Base-by-base conservation (phyloP, 805 yeast genomes). In the Cyberlindnera bimundalis region DNA sequence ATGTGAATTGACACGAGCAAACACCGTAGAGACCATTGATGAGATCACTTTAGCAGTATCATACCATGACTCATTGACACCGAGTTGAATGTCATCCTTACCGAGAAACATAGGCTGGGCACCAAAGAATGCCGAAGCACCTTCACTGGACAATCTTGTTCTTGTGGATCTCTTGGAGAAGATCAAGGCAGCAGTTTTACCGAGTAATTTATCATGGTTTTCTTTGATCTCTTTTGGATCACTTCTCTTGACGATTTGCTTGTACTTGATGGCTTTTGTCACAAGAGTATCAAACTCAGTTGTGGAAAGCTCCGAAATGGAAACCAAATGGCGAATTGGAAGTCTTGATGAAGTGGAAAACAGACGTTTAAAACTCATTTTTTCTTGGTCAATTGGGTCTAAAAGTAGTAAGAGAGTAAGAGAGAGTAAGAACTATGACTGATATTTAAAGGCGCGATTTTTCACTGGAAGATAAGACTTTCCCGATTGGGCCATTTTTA, bases 91-190 rank as follows among this genome's bases (percentile, higher is more conserved):
- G 55, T 93, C 99, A 52, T 90, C 96, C 54, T 84, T 88, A 37
- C 99, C 98, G 51, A 93, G 71, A 58, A 93, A 93, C 93, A 93
- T 84, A 11, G 99, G 96, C 53, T 83, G 93, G 6, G 90, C 98
- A 15, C 98, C 98, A 51, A 91, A 84, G 60, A 84, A 89, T 2
- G 85, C 74, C 11, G 90, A 85, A 13, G 99, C 99, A 37, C 96
- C 97, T 61, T 93, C 99, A 10, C 90, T 74, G 18, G 96, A 88
- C 28, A 93, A 78, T 64, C 99, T 79, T 18, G 99, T 93, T 65
- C 99, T 77, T 18, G 99, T 93, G 6, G 96, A 87, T 64, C 99
- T 79, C 61, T 93, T 93, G 42, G 88, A 76, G 64, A 93, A 93
- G 33, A 93, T 61, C 56, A 93, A 64, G 1, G 97, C 88, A 19